These are phyloP conservation scores for Cadophora gregata DNA, from an alignment of 2,329 filamentous ascomycete genomes.

Conservation along the genomic window DNA sequence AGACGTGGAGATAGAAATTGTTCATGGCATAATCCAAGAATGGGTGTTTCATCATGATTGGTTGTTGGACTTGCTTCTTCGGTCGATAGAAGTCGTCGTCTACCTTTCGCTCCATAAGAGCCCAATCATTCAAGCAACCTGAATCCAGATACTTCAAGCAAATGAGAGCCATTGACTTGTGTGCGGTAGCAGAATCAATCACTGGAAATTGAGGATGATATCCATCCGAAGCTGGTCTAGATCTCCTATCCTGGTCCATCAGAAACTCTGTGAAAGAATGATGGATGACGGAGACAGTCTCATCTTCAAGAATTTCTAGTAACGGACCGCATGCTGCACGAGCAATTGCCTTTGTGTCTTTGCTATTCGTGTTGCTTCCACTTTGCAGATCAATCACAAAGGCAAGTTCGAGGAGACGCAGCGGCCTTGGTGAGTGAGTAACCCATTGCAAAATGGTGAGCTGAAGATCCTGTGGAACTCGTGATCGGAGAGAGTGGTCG, in stretches of 20 bases:
- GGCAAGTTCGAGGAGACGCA: slow-evolving; percentile 52
- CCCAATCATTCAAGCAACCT: slow-evolving; percentile 18
- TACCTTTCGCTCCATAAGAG: slow-evolving; percentile 3
- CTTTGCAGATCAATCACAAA: slow-evolving; percentile 35
- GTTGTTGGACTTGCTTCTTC: slow-evolving; percentile 1
- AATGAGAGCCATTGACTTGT: slow-evolving; percentile 6
- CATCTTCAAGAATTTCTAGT: slow-evolving; percentile 52
- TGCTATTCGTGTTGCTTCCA: slow-evolving; percentile 7
- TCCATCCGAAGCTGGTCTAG: neutral
- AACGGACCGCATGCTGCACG: slow-evolving; percentile 49
- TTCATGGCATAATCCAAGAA: slow-evolving; percentile 33
- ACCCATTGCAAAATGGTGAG: slow-evolving; percentile 49
- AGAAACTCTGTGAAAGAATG: slow-evolving; percentile 57
- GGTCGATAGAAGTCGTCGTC: slow-evolving; percentile 11
- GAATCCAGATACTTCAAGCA: slow-evolving; percentile 21
- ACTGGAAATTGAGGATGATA: slow-evolving; percentile 21
- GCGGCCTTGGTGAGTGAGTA: slow-evolving; percentile 50
- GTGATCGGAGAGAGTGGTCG: slow-evolving; percentile 46
- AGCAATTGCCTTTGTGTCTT: slow-evolving; percentile 46
- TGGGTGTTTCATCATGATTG: slow-evolving; percentile 29
- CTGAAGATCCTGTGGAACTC: slow-evolving; percentile 44
- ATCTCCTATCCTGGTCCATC: slow-evolving; percentile 34
- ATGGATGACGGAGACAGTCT: slow-evolving; percentile 52
- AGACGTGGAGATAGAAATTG: slow-evolving; percentile 29
- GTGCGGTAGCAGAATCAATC: slow-evolving; percentile 20